Base-by-base conservation (phyloP, 164 flowering plant genomes). In the Umbilicus rupestris region DNA sequence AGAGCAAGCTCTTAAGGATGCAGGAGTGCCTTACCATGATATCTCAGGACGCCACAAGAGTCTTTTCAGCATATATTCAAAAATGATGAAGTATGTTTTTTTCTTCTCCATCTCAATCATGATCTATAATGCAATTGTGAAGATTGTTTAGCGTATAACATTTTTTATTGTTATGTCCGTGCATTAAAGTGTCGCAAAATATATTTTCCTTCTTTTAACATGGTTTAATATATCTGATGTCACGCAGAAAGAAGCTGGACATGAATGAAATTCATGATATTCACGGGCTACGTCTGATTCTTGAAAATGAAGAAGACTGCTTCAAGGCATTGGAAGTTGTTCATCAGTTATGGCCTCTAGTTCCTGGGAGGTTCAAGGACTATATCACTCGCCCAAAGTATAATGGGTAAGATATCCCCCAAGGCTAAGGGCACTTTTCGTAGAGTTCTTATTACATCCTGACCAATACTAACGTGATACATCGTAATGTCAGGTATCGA, bases 181-280 rank as follows among this genome's bases (percentile, higher is more conserved):
- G n/a, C n/a, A n/a, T n/a, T n/a, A n/a, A n/a, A n/a, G n/a, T n/a
- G n/a, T n/a, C n/a, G n/a, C n/a, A n/a, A n/a, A n/a, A n/a, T n/a
- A n/a, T n/a, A 14, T 42, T 42, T 8, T 42, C 16, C 14, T 42
- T 8, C 15, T 42, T 9, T 3, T 9, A 2, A 10, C 10, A 9
- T 42, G 46, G 10, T 2, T 14, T 8, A 14, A 8, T 42, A 42
- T 8, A 42, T 17, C 50, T 19, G 35, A 64, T 67, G 7, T 52
- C 68, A 42, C 82, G 76, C 82, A 94, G 99, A 70, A 95, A 95
- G 82, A 91, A 88, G 78, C 76, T 89, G 73, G 81, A 74, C 14
- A 78, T 95, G 88, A 89, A 95, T 79, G 86, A 89, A 77, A 85
- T 95, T 55, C 96, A 95, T 63, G 99, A 95, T 72, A 88, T 91